A percentile compares a stretch with the other conserved stretches of the same genome.
Conservation (phyloP, 345 rosid genomes). For the Melaleuca alternifolia region DNA sequence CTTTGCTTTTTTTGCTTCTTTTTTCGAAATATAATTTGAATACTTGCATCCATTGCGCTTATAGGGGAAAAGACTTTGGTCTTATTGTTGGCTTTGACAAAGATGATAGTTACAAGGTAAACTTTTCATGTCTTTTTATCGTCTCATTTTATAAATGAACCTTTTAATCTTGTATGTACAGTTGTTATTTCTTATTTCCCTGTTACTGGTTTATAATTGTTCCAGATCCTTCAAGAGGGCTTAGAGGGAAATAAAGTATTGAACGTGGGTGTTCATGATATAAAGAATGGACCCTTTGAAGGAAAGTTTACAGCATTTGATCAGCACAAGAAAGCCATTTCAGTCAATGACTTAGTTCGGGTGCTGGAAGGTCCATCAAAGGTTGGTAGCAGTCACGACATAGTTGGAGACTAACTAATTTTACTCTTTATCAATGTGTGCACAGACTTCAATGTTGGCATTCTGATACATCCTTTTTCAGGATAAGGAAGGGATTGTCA, state of each 20-base stretch:
- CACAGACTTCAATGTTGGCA: neutral
- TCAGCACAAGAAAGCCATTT: constrained; percentile 42
- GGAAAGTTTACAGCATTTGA: constrained; percentile 76
- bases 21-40: neutral
- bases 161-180: neutral
- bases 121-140: neutral
- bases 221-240: constrained; percentile 79
- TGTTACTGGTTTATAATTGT: constrained; percentile 12
- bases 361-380: constrained; percentile 72
- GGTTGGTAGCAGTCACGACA: constrained; percentile 26
- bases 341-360: constrained; percentile 62
- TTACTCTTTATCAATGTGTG: neutral
- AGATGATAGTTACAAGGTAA: constrained; percentile 76
- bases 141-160: neutral
- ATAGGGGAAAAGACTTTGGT: constrained; percentile 88
- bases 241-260: constrained; percentile 47
- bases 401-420: neutral
- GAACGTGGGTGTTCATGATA: constrained; percentile 33
- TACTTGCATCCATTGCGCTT: constrained; percentile 1
- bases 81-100: constrained; percentile 79
- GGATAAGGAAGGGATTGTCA: constrained; percentile 84
- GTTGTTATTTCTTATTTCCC: neutral
- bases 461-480: constrained; percentile 19
- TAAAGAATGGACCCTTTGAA: constrained; percentile 57
- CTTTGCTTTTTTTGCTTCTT: neutral